phyloP scores from a whole-genome alignment of 305 asterid species.

The Fraxinus greggii region DNA sequence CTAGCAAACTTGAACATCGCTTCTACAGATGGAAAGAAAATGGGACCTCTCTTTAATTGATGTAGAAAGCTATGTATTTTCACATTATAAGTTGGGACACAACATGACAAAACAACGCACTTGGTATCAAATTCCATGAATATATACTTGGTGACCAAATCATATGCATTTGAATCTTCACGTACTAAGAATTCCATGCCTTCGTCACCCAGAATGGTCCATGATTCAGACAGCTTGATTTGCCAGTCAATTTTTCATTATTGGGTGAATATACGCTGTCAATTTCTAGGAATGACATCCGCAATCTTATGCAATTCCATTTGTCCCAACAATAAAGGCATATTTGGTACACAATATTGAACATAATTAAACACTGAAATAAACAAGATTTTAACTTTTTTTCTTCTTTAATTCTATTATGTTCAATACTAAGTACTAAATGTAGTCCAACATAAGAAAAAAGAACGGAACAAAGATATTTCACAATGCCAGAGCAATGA shows the following conservation, averaged over 20 bases:
- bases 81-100: slow-evolving; percentile 9
- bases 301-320: neutral
- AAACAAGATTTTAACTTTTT: neutral
- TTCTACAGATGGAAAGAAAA: neutral
- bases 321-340: neutral
- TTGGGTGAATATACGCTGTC: neutral
- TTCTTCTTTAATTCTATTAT: neutral
- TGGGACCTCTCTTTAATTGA: neutral
- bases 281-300: neutral
- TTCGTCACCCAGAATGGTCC: neutral
- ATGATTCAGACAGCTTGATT: neutral
- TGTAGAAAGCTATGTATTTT: neutral
- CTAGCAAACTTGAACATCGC: neutral
- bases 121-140: slow-evolving; percentile 28
- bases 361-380: neutral
- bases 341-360: neutral
- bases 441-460: neutral
- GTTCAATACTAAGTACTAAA: neutral
- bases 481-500: neutral
- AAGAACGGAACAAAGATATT: neutral
- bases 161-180: neutral
- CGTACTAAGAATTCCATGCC: neutral
- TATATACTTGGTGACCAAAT: neutral
- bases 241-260: neutral
- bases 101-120: slow-evolving; percentile 3